phyloP scores from a whole-genome alignment of 257 asterid species.

The Anisodus tanguticus region DNA sequence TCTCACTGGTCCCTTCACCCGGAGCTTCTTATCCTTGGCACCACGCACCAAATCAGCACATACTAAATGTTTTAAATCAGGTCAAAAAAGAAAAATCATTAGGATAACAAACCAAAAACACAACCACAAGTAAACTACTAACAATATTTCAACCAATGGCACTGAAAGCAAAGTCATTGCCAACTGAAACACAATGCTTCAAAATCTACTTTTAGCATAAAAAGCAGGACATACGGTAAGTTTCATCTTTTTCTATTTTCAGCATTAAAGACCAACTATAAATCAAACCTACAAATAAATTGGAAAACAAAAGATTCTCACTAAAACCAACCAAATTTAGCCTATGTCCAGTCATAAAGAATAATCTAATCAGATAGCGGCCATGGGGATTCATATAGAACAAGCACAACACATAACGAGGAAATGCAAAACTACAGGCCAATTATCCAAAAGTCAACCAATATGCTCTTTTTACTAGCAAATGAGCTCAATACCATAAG shows the following conservation, averaged over 20 bases:
- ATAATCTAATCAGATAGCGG: background rate
- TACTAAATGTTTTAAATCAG: background rate
- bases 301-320: background rate
- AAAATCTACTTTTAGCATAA: background rate
- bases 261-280: background rate
- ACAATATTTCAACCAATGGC: background rate
- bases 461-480: background rate
- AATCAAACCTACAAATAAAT: background rate
- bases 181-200: background rate
- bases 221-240: too few relatives aligned
- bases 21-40: slow-evolving; percentile 33
- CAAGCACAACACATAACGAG: background rate
- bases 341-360: background rate
- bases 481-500: background rate
- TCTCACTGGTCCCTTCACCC: slow-evolving; percentile 38
- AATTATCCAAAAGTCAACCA: background rate
- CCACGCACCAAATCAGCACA: slow-evolving; percentile 37
- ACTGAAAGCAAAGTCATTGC: background rate
- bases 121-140: background rate
- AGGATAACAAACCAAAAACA: background rate
- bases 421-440: background rate
- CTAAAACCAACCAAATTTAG: background rate
- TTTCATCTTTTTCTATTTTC: background rate
- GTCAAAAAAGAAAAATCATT: background rate
- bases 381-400: background rate